phyloP scores from a whole-genome alignment of 441 rosid species.

The Pelargonium exstipulatum region DNA sequence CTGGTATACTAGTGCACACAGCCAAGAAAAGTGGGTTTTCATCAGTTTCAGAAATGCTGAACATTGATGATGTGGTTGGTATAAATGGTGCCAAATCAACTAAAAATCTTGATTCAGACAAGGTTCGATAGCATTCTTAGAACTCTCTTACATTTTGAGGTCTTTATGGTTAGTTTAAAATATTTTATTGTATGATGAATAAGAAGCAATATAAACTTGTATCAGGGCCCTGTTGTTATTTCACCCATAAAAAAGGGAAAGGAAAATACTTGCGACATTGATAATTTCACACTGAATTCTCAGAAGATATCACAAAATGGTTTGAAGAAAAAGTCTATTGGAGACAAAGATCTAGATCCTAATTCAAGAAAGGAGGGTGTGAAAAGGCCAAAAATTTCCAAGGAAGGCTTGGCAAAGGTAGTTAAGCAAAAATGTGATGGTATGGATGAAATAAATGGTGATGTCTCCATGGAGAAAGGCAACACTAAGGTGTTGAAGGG shows the following conservation, averaged over 20 bases:
- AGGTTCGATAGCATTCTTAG: slow-evolving; percentile 28
- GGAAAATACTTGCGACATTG: slow-evolving; percentile 45
- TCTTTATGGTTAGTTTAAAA: slow-evolving; percentile 9
- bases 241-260: slow-evolving; percentile 44
- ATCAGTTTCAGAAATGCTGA: slow-evolving; percentile 64
- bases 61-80: slow-evolving; percentile 38
- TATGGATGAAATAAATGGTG: slow-evolving; percentile 6
- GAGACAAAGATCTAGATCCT: slow-evolving; percentile 6
- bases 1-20: slow-evolving; percentile 50
- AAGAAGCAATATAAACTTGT: slow-evolving; percentile 18
- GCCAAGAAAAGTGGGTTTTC: slow-evolving; percentile 68
- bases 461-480: not conserved
- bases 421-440: slow-evolving; percentile 16
- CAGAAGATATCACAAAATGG: slow-evolving; percentile 17
- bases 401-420: slow-evolving; percentile 19
- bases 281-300: slow-evolving; percentile 22
- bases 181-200: slow-evolving; percentile 9
- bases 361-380: slow-evolving; percentile 17
- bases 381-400: slow-evolving; percentile 21
- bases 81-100: slow-evolving; percentile 27
- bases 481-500: no score
- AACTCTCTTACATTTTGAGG: not conserved
- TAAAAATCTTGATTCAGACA: slow-evolving; percentile 21
- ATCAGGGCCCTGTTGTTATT: slow-evolving; percentile 28
- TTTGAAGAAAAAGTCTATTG: slow-evolving; percentile 31